Percentiles rank a stretch among this genome's conserved stretches.
phyloP scores from a whole-genome alignment of 2,329 filamentous ascomycete species.

The Cordyceps javanica region DNA sequence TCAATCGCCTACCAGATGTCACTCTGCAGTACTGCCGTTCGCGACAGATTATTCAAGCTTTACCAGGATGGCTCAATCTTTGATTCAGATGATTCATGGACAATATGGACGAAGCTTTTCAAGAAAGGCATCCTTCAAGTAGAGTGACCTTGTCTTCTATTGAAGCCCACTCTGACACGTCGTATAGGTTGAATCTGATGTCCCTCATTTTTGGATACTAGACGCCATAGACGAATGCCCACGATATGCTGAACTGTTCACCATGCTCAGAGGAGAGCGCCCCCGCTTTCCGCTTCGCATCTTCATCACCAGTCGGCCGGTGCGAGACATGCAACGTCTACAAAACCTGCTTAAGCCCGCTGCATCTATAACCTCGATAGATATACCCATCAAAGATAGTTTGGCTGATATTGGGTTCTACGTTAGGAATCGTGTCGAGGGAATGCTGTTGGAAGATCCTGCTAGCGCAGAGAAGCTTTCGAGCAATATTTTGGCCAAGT shows the following conservation, averaged over 20 bases:
- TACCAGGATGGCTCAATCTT: conserved; percentile 18
- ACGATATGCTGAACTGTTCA: conserved; percentile 19
- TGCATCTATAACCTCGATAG: conserved; percentile 1
- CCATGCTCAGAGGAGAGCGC: conserved; percentile 18
- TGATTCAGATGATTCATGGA: conserved; percentile 21
- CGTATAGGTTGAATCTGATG: conserved; percentile 12
- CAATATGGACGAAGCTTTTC: conserved; percentile 29
- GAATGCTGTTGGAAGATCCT: conserved; percentile 15
- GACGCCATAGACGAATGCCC: conserved; percentile 30
- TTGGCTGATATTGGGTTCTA: conserved; percentile 22
- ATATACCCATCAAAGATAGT: conserved; percentile 18
- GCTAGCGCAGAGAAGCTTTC: conserved; percentile 15
- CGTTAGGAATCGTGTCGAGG: conserved; percentile 18
- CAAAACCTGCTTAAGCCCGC: not conserved
- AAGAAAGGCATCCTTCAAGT: conserved; percentile 24
- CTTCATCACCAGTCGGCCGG: conserved; percentile 23
- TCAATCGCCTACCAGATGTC: conserved; percentile 31
- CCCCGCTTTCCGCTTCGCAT: conserved; percentile 21
- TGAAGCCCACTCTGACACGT: not conserved
- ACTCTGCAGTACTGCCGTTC: conserved; percentile 16
- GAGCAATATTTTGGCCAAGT: conserved; percentile 20
- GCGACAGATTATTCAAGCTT: conserved; percentile 19
- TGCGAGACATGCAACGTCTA: conserved; percentile 17
- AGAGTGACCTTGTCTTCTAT: not conserved
- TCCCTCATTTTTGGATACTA: conserved; percentile 27